Base-by-base conservation (phyloP, 768 basidiomycete genomes). In the Lyophyllum decastes region DNA sequence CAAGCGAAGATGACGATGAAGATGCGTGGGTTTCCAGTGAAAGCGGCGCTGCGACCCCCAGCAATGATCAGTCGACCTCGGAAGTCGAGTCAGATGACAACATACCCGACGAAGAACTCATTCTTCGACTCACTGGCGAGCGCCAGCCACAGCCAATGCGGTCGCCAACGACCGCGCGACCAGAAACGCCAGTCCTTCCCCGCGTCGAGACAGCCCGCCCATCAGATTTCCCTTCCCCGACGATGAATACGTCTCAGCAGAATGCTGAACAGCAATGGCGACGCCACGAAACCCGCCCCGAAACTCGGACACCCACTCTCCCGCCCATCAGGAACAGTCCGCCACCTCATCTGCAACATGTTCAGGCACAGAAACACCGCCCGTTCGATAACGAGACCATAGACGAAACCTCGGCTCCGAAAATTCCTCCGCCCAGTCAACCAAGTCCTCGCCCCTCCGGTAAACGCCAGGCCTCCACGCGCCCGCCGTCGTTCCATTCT, bases 1-100 rank as follows among this genome's bases (percentile, higher is more conserved):
- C 81, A 27, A 77, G 61, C 26, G 71, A 74, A 22, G 76, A 75
- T 7, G 75, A 76, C 12, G 84, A 84, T 57, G 88, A 89, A 11
- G 88, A 89, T 54, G 90, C 84, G 55, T 91, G 89, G 89, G 79
- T 88, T 0, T 91, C 89, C 25, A 89, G 86, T 67, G 88, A 89
- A 70, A 90, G 88, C 64, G 89, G 88, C 7, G 86, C 83, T 0
- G 88, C 75, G 0, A 91, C 89, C 1, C 90, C 89, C 4, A 81
- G 79, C 62, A 73, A 77, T 48, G 58, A 73, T 49, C 77, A 76
- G 38, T 82, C 83, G 0, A 79, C 81, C 49, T 77, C 76, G 19
- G 73, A 73, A 44, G 67, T 69, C n/a, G 73, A 73, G 38, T 76
- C 74, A 24, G 77, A 76, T 57, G 68, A 69, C 51, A 62, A 69